Conservation (phyloP, 345 rosid species). For the Gossypium raimondii region DNA sequence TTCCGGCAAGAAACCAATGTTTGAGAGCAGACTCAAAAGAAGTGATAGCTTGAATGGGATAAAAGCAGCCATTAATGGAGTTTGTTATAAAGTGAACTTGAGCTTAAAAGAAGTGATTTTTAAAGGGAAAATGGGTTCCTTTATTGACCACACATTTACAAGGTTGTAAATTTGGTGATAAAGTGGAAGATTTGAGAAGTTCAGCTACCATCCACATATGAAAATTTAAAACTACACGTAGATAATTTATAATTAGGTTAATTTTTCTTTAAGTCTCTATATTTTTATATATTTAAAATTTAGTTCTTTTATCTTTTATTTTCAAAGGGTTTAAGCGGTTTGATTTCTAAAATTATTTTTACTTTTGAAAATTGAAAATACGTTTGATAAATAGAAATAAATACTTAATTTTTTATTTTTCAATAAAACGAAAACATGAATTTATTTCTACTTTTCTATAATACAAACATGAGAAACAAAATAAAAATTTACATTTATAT, state of each 20-base stretch:
- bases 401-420: too few species aligned
- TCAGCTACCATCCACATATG: neutral
- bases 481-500: too few species aligned
- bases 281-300: neutral
- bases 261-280: too few species aligned
- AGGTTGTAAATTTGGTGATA: neutral
- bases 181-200: neutral
- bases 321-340: too few species aligned
- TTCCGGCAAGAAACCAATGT: conserved; percentile 18
- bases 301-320: too few species aligned
- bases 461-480: too few species aligned
- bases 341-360: too few species aligned
- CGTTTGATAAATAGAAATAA: too few species aligned
- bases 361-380: too few species aligned
- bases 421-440: too few species aligned
- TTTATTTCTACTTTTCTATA: too few species aligned
- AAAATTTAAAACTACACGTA: neutral
- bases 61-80: conserved; percentile 30
- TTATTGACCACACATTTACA: conserved; percentile 3
- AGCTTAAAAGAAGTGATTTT: neutral
- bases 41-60: conserved; percentile 38
- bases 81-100: neutral
- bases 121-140: neutral
- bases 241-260: neutral
- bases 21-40: conserved; percentile 48